Percentiles rank a stretch among this genome's conserved stretches.
Evolutionary conservation across 73 alveolate species (phyloP).

Genomic region (Uronychia binucleata): DNA sequence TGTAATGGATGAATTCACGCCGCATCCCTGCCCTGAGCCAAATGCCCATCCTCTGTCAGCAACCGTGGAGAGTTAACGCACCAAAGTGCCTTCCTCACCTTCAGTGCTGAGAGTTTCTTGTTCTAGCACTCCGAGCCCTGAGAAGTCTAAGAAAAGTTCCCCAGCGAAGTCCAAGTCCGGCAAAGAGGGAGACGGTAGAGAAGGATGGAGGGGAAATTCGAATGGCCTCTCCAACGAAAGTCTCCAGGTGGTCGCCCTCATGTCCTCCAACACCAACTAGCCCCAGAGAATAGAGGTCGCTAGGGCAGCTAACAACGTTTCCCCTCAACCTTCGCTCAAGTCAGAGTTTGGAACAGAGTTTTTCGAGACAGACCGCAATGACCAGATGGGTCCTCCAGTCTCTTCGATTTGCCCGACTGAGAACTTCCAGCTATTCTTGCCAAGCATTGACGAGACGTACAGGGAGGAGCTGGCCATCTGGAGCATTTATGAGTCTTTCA

Average conservation of each 20-base stretch:
- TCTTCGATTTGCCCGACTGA: background rate
- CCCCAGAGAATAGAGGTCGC: background rate
- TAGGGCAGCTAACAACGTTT: background rate
- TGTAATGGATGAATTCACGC: background rate
- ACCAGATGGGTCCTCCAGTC: background rate
- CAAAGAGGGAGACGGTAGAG: background rate
- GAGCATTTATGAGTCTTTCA: background rate
- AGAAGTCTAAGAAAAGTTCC: background rate
- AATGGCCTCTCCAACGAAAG: too few species aligned
- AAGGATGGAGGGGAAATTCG: too few species aligned
- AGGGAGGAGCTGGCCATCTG: background rate
- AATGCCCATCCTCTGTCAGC: background rate
- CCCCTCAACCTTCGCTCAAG: background rate
- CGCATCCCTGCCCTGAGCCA: background rate
- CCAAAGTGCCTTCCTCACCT: too few species aligned
- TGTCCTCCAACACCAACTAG: background rate
- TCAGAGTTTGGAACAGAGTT: background rate
- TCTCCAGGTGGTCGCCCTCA: background rate
- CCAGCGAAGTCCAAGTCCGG: background rate
- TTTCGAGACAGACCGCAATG: background rate
- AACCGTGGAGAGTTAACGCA: too few species aligned
- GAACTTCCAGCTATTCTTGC: background rate
- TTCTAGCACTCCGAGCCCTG: background rate
- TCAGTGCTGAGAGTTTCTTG: background rate
- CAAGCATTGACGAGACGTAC: background rate